A percentile compares a stretch with the other conserved stretches of the same genome.
Conservation (phyloP, 1,284 basidiomycete genomes). For the Meripilus lineatus region DNA sequence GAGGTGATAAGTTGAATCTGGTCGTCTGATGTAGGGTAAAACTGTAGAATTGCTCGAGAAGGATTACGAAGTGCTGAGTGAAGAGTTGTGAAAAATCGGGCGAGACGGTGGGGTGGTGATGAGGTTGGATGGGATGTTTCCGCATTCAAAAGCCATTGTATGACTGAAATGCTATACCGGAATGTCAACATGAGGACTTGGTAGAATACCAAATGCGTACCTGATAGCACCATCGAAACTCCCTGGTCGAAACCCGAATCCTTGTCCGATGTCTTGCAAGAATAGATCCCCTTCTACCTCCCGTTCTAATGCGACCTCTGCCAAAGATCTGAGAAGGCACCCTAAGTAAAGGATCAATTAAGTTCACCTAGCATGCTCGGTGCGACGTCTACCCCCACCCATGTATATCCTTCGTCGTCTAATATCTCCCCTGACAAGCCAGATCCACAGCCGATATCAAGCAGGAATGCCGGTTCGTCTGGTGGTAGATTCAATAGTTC, state of each 20-base stretch:
- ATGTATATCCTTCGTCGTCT: constrained; percentile 90
- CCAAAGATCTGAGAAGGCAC: constrained; percentile 7
- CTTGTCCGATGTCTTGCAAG: constrained; percentile 90
- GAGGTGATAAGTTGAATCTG: constrained; percentile 94
- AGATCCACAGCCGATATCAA: constrained; percentile 98
- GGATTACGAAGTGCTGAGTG: constrained; percentile 91
- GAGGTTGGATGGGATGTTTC: constrained; percentile 89
- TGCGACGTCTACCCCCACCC: constrained; percentile 94
- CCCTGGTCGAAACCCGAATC: constrained; percentile 92
- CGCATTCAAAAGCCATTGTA: constrained; percentile 98
- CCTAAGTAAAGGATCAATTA: neutral
- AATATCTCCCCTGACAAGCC: constrained; percentile 97
- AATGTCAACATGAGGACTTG: neutral
- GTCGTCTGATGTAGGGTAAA: constrained; percentile 94
- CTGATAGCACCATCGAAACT: constrained; percentile 98
- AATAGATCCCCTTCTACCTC: constrained; percentile 94
- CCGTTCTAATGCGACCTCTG: constrained; percentile 91
- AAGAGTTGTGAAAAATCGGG: constrained; percentile 94
- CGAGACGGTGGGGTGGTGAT: constrained; percentile 89
- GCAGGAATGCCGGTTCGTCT: constrained; percentile 74
- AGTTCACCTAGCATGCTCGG: constrained; percentile 92
- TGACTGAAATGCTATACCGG: constrained; percentile 80
- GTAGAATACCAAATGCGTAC: constrained; percentile 35
- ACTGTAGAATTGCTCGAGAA: constrained; percentile 91
- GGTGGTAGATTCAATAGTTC: constrained; percentile 85